phyloP scores from a whole-genome alignment of 495 filamentous ascomycete genomes.

The Lasiosphaeriaceae sp. region DNA sequence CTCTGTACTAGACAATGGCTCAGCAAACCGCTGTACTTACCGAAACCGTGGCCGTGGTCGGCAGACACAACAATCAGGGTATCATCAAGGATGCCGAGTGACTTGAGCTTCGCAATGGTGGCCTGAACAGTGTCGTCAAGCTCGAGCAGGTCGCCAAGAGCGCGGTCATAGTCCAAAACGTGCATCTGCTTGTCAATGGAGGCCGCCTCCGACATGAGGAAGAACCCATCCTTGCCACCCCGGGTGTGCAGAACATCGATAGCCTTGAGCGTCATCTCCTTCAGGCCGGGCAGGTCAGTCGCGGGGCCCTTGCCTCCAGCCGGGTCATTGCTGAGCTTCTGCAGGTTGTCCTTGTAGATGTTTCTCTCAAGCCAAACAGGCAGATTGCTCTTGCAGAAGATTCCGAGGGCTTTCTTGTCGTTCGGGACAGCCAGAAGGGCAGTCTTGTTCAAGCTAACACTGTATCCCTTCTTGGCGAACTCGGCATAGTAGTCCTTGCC shows the following conservation, averaged over 20 bases:
- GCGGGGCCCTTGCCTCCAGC: conserved; percentile 55
- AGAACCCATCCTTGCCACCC: conserved; percentile 62
- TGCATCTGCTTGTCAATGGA: conserved; percentile 82
- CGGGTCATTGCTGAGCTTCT: conserved; percentile 57
- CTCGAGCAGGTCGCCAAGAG: conserved; percentile 70
- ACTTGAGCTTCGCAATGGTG: conserved; percentile 58
- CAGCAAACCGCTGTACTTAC: conserved; percentile 8
- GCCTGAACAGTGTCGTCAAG: conserved; percentile 70
- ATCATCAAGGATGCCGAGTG: conserved; percentile 53
- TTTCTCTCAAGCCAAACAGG: conserved; percentile 72
- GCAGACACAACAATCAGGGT: conserved; percentile 69
- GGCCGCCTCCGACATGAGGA: conserved; percentile 73
- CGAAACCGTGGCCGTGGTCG: conserved; percentile 76
- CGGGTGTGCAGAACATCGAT: conserved; percentile 65
- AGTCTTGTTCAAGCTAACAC: conserved; percentile 63
- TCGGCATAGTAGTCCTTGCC: conserved; percentile 64
- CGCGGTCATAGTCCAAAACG: conserved; percentile 68
- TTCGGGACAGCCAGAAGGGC: conserved; percentile 49
- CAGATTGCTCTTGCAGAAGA: conserved; percentile 64
- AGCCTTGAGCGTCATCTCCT: conserved; percentile 79
- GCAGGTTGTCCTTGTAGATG: conserved; percentile 60
- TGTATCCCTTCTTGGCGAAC: conserved; percentile 63
- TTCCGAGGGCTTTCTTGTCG: conserved; percentile 57
- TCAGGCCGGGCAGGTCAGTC: conserved; percentile 65
- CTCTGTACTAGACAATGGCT: neutral